These are phyloP conservation scores for Lachnellula cervina DNA, from an alignment of 2,329 filamentous ascomycete species.

Conservation along the genomic window DNA sequence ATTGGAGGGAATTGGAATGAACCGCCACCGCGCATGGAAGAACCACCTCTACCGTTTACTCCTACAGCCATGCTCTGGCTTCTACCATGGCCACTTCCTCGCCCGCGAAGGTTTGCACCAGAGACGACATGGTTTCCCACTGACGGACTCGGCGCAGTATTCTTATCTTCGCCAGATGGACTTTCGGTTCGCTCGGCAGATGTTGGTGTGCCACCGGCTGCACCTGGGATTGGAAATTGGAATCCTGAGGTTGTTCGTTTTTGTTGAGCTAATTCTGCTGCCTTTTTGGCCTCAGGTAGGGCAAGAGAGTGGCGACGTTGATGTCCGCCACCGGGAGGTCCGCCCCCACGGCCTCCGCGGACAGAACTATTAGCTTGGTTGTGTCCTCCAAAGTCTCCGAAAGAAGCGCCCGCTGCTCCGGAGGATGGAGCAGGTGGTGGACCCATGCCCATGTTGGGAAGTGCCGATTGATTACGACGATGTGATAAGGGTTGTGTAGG, in stretches of 20 bases:
- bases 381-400: constrained; percentile 73
- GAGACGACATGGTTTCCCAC: constrained; percentile 20
- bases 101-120: constrained; percentile 38
- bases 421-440: constrained; percentile 88
- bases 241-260: constrained; percentile 92
- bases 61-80: constrained; percentile 89
- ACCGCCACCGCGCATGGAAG: constrained; percentile 57
- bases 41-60: constrained; percentile 61
- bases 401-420: constrained; percentile 69
- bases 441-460: constrained; percentile 88
- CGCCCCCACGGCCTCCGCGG: constrained; percentile 69
- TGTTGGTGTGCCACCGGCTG: constrained; percentile 55
- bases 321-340: constrained; percentile 69
- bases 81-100: constrained; percentile 60
- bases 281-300: constrained; percentile 93
- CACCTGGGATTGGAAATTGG: constrained; percentile 80
- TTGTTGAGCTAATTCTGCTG: constrained; percentile 92
- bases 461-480: constrained; percentile 95
- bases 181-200: constrained; percentile 39
- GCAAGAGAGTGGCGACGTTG: constrained; percentile 92
- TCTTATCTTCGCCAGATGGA: constrained; percentile 26
- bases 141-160: constrained; percentile 15
- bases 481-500: constrained; percentile 78
- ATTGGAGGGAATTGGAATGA: constrained; percentile 65
- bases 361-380: constrained; percentile 54